These are phyloP conservation scores for Candida stauntonica DNA, from an alignment of 805 yeast species.

Conservation along the genomic window DNA sequence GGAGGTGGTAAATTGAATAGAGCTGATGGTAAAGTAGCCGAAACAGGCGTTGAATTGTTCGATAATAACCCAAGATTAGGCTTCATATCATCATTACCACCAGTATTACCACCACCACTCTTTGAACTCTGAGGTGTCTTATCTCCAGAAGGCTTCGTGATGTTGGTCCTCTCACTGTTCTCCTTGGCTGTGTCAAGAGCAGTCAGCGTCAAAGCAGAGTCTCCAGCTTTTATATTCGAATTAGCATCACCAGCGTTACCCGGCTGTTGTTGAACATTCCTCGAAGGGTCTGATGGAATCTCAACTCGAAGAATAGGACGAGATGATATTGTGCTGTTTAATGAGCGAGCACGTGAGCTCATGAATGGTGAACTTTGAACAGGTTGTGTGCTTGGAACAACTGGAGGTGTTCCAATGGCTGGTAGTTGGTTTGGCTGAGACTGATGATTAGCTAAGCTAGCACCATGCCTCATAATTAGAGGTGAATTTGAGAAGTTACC, in stretches of 20 bases:
- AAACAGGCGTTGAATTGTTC: slow-evolving; percentile 28
- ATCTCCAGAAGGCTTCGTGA: slow-evolving; percentile 3
- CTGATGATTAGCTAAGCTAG: no score
- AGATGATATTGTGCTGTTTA: slow-evolving; percentile 22
- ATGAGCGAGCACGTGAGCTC: slow-evolving; percentile 20
- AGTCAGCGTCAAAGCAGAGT: slow-evolving; percentile 17
- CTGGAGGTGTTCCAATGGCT: slow-evolving; percentile 2
- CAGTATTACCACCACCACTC: no score
- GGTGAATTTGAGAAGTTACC: no score
- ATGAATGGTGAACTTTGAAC: slow-evolving; percentile 10
- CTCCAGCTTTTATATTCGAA: slow-evolving; percentile 7
- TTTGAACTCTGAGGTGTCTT: slow-evolving; percentile 16
- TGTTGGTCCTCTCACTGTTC: slow-evolving; percentile 4
- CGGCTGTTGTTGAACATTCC: slow-evolving; percentile 3
- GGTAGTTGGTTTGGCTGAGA: not conserved
- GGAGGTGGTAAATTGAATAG: slow-evolving; percentile 32
- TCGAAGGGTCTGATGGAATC: slow-evolving; percentile 19
- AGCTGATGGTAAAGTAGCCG: slow-evolving; percentile 32
- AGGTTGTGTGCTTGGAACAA: slow-evolving; percentile 2
- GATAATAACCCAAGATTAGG: slow-evolving; percentile 19
- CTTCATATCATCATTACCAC: slow-evolving; percentile 13
- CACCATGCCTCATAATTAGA: no score
- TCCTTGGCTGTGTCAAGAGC: slow-evolving; percentile 13
- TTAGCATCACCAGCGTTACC: no score
- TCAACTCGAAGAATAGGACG: slow-evolving; percentile 28